phyloP scores from a whole-genome alignment of 352 stramenopile genomes.

The Pythium aquatile region DNA sequence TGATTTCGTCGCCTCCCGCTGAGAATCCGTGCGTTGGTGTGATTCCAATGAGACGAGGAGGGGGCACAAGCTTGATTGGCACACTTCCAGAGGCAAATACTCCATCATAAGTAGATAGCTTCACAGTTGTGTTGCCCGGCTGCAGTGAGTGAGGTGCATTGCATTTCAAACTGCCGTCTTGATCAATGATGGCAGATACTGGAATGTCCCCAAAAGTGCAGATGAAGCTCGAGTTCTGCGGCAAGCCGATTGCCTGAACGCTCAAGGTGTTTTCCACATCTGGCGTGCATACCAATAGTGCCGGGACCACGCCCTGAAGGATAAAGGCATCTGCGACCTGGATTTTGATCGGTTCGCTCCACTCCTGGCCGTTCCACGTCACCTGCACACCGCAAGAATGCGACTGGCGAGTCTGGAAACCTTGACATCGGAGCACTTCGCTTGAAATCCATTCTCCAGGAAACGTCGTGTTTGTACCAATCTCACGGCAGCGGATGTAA shows the following conservation, averaged over 20 bases:
- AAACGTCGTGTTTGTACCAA: constrained; percentile 1
- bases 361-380: constrained; percentile 24
- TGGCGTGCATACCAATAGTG: neutral
- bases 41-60: constrained; percentile 1
- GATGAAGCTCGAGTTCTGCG: constrained; percentile 12
- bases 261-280: neutral
- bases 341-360: constrained; percentile 13
- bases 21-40: constrained; percentile 2
- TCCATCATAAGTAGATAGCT: constrained; percentile 15
- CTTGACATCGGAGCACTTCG: constrained; percentile 8
- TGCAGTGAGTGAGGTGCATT: neutral
- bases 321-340: neutral
- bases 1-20: constrained; percentile 1
- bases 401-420: neutral
- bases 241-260: neutral
- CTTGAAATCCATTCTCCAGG: constrained; percentile 18
- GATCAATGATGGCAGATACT: neutral
- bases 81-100: constrained; percentile 2
- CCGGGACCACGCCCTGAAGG: neutral
- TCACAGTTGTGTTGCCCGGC: neutral
- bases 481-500: constrained; percentile 5
- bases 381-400: constrained; percentile 10
- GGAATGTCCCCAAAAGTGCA: constrained; percentile 18
- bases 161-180: constrained; percentile 1
- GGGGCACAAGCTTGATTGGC: neutral